Evolutionary conservation across 441 rosid species (phyloP).

Genomic region (Populus tomentosa): DNA sequence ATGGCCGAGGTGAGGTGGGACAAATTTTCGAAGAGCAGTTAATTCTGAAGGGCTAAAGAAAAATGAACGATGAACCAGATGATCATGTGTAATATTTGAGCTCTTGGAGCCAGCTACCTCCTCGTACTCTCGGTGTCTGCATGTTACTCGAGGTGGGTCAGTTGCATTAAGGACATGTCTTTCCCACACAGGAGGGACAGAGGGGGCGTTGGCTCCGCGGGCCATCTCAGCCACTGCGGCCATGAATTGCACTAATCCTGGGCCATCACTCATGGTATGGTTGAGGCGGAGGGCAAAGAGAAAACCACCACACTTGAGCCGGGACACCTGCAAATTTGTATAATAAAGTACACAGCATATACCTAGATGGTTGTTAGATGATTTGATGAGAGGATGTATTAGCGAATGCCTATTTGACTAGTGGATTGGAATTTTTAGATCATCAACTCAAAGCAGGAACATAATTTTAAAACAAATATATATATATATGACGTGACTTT

Average conservation of each 20-base stretch:
- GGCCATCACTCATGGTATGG: constrained; percentile 43
- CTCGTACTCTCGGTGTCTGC: constrained; percentile 33
- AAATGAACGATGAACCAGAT: constrained; percentile 31
- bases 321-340: too few species aligned
- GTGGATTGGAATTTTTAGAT: too few species aligned
- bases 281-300: constrained; percentile 34
- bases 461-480: too few species aligned
- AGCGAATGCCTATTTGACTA: too few species aligned
- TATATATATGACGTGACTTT: too few species aligned
- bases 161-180: constrained; percentile 36
- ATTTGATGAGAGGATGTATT: too few species aligned
- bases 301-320: constrained; percentile 38
- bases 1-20: constrained; percentile 18
- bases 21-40: constrained; percentile 19
- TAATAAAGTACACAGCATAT: too few species aligned
- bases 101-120: constrained; percentile 8
- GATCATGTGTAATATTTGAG: neutral
- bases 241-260: constrained; percentile 32
- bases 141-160: constrained; percentile 21
- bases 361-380: too few species aligned
- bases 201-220: constrained; percentile 21
- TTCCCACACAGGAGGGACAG: constrained; percentile 36
- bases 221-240: constrained; percentile 31
- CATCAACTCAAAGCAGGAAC: too few species aligned
- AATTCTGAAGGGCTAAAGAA: constrained; percentile 30